Evolutionary conservation across 495 filamentous ascomycete genomes (phyloP).

Genomic region (Penicillium maclennaniae): DNA sequence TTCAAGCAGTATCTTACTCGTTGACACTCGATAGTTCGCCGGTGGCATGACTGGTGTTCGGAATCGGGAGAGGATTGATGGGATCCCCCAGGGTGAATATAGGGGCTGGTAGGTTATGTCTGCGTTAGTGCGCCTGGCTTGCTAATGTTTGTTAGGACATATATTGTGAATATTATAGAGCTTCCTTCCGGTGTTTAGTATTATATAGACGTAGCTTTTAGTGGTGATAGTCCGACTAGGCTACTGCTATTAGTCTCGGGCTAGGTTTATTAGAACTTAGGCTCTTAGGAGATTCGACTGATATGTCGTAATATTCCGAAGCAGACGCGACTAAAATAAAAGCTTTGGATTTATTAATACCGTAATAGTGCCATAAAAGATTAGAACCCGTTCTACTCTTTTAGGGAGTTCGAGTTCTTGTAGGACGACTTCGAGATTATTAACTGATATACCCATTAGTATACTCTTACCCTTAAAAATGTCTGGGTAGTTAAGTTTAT

Average conservation of each 20-base stretch:
- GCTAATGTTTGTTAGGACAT: conserved; percentile 42
- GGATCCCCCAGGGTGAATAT: conserved; percentile 33
- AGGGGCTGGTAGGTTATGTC: conserved; percentile 36
- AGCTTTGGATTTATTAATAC: conserved; percentile 63
- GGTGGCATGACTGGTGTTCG: conserved; percentile 47
- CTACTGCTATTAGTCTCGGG: conserved; percentile 50
- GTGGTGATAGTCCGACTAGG: conserved; percentile 55
- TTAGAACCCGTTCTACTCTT: conserved; percentile 59
- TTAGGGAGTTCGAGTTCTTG: conserved; percentile 58
- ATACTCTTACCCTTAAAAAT: conserved; percentile 46
- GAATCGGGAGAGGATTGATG: conserved; percentile 32
- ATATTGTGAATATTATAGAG: conserved; percentile 67
- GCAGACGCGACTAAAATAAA: conserved; percentile 37
- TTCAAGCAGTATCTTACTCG: too few relatives aligned
- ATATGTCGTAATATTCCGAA: conserved; percentile 42
- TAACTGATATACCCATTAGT: conserved; percentile 52
- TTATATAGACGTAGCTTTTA: conserved; percentile 70
- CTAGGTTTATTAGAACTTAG: conserved; percentile 37
- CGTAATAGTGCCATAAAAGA: conserved; percentile 37
- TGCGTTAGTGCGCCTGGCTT: neutral
- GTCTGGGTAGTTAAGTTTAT: conserved; percentile 58
- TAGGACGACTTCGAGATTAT: conserved; percentile 62
- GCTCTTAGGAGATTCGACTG: conserved; percentile 49
- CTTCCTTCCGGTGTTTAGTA: conserved; percentile 46
- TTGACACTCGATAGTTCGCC: too few relatives aligned